Evolutionary conservation across 73 alveolate genomes (phyloP), one percentile per base, ranked within the genome.

Genomic region (Tetrahymena thermophila): DNA sequence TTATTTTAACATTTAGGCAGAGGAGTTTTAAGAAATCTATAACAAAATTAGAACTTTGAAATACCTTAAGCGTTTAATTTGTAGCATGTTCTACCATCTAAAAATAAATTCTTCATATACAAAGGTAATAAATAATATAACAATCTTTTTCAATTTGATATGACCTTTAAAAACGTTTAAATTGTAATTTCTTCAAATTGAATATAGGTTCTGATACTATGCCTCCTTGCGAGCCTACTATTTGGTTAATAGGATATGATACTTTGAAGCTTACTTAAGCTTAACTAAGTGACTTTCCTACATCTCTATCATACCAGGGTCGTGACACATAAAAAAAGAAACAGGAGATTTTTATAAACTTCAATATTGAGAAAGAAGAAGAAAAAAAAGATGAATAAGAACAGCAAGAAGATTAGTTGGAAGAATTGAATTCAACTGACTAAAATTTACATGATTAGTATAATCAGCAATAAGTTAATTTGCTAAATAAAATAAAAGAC

Each of bases 151-250:
- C 0, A 23, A 0, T 13, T 56, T 21, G 34, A 56, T 9, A 4
- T 10, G 3, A 23, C 2, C 85, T 56, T 25, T 10, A 55, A 56
- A 56, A 23, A 23, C 0, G 4, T 71, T 2, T 31, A 9, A 7
- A 71, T 71, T 10, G n/a, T 28, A 19, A 71, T 25, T 8, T 71
- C n/a, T 71, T 28, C 13, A 71, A 40, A 37, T 37, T 40, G 11
- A 40, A 40, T 40, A 40, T 25, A 71, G 89, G 89, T 71, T 71
- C 89, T 71, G 89, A 71, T 71, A 71, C 89, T 71, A 71, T 71
- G 89, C 89, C 89, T 31, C 89, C 89, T 71, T 71, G 89, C 37
- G 89, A 71, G n/a, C 89, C 89, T 71, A 71, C 89, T 19, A 71
- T 71, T 71, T 71, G 89, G 89, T 71, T 71, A 21, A 71, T 71